Conservation (phyloP, 2,329 filamentous ascomycete genomes). For the Lachnellula suecica region DNA sequence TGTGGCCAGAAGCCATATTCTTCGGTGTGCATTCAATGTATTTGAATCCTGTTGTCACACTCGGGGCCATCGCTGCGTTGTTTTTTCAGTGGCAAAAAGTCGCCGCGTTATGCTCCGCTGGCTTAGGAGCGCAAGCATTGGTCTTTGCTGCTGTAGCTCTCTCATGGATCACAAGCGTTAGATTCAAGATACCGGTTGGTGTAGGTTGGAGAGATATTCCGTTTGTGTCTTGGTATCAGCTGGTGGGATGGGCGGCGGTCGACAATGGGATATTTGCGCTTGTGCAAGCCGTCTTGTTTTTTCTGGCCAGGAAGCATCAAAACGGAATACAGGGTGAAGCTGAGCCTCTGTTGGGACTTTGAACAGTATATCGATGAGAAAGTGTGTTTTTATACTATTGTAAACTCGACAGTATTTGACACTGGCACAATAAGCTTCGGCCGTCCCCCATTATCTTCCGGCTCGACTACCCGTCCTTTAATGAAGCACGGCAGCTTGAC, state of each 20-base stretch:
- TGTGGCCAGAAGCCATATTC: not conserved
- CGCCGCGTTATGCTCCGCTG: not conserved
- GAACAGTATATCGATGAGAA: too few species aligned
- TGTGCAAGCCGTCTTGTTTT: not conserved
- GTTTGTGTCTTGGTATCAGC: not conserved
- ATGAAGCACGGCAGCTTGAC: too few species aligned
- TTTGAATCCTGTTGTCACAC: not conserved
- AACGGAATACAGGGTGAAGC: too few species aligned
- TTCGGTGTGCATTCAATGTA: not conserved
- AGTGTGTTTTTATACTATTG: too few species aligned
- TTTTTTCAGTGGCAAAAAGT: not conserved
- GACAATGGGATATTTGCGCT: not conserved
- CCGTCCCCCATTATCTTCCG: too few species aligned
- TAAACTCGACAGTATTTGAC: too few species aligned
- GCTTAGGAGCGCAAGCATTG: not conserved
- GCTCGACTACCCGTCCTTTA: too few species aligned
- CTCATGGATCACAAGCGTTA: too few species aligned
- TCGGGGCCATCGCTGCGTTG: not conserved
- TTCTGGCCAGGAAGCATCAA: too few species aligned
- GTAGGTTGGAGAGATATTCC: not conserved
- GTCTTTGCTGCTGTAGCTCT: not conserved
- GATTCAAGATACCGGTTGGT: not conserved
- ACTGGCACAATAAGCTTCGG: too few species aligned
- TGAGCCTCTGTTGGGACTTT: too few species aligned
- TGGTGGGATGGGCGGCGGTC: not conserved